phyloP scores from a whole-genome alignment of 305 asterid species.

The Fraxinus greggii region DNA sequence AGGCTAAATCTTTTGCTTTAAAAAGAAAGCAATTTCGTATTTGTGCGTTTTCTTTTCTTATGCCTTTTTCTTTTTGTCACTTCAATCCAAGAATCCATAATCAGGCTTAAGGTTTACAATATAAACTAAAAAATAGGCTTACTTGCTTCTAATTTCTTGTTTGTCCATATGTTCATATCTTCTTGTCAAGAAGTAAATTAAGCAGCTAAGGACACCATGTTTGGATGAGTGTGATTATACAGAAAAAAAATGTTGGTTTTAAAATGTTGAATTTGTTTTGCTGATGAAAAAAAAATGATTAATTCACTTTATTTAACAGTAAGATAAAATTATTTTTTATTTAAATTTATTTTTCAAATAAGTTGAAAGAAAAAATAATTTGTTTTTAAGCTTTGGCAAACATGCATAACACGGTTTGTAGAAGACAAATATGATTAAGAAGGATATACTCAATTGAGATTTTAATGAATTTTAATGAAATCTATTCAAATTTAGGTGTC shows the following conservation, averaged over 20 bases:
- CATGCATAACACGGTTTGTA: neutral
- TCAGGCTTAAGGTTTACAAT: neutral
- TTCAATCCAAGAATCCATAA: neutral
- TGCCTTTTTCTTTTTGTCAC: neutral
- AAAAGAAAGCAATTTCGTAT: neutral
- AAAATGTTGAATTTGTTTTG: neutral
- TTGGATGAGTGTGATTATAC: neutral
- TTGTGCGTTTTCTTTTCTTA: neutral
- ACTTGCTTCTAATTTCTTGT: neutral
- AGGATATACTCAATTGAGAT: too few species aligned
- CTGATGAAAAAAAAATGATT: neutral
- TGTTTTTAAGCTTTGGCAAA: too few species aligned
- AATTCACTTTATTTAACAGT: too few species aligned
- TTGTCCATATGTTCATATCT: neutral
- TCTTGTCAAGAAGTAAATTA: too few species aligned
- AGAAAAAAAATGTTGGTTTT: neutral
- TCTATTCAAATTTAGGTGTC: too few species aligned
- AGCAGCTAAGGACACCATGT: too few species aligned
- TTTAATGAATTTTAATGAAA: too few species aligned
- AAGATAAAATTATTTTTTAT: neutral
- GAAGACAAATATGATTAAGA: neutral
- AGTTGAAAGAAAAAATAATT: too few species aligned
- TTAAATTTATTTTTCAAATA: too few species aligned
- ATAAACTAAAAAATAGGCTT: neutral
- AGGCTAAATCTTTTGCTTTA: neutral